These are phyloP conservation scores for Friedmanniomyces simplex DNA, from an alignment of 495 filamentous ascomycete genomes.

Conservation along the genomic window DNA sequence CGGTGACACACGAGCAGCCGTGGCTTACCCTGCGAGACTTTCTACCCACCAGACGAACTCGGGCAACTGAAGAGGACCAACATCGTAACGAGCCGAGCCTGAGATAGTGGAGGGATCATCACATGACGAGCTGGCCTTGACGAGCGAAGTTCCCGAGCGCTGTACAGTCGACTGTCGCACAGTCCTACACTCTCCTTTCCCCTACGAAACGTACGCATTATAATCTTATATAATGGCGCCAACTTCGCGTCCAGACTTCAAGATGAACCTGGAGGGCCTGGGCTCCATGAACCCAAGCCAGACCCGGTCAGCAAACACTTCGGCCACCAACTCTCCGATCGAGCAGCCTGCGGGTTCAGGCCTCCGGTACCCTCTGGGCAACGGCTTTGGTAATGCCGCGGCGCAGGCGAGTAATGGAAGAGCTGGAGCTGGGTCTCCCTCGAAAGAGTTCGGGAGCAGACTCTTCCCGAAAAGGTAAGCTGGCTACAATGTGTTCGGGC, in stretches of 20 bases:
- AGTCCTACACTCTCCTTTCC: background rate
- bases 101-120: background rate
- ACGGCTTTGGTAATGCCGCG: constrained; percentile 50
- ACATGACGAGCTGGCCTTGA: background rate
- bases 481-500: constrained; percentile 8
- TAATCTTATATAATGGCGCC: constrained; percentile 79
- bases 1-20: background rate
- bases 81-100: background rate
- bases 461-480: constrained; percentile 89
- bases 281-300: constrained; percentile 50
- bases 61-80: background rate
- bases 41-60: background rate
- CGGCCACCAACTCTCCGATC: constrained; percentile 74
- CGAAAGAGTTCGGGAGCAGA: constrained; percentile 71
- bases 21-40: background rate
- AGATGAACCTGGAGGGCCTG: constrained; percentile 65
- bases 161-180: constrained; percentile 2
- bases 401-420: constrained; percentile 65
- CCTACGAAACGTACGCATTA: background rate
- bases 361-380: constrained; percentile 61
- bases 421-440: constrained; percentile 91
- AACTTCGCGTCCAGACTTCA: constrained; percentile 52
- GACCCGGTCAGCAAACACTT: constrained; percentile 74
- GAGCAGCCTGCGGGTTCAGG: constrained; percentile 61
- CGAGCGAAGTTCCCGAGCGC: background rate